Evolutionary conservation across 176 grass and related monocot genomes (phyloP).

Genomic region (Microstegium vimineum): DNA sequence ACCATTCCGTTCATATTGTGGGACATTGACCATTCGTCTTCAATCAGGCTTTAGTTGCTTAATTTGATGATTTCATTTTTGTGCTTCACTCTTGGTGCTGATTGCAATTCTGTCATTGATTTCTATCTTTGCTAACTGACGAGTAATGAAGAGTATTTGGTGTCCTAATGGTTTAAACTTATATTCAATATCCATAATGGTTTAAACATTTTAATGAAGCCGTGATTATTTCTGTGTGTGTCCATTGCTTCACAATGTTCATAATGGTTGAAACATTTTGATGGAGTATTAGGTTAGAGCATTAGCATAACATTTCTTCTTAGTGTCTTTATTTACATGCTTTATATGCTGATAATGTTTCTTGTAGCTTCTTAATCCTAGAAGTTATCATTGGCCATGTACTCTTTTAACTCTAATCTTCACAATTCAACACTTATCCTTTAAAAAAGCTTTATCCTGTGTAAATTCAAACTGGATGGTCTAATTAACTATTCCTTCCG

Average conservation of each 20-base stretch:
- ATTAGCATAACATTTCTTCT: neutral
- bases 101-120: neutral
- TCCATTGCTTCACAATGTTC: neutral
- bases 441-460: neutral
- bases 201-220: neutral
- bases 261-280: neutral
- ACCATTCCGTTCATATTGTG: neutral
- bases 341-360: neutral
- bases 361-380: neutral
- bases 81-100: neutral
- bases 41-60: neutral
- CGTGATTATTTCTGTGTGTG: neutral
- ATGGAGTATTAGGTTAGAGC: neutral
- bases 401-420: neutral
- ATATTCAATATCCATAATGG: neutral
- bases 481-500: constrained; percentile 17
- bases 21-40: neutral
- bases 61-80: neutral
- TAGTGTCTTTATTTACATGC: neutral
- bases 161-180: neutral
- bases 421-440: neutral
- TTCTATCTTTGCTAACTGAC: neutral
- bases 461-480: constrained; percentile 8
- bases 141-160: neutral
- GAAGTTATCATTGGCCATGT: neutral